Conservation (phyloP, 345 rosid species). For the Eucalyptus marginata region DNA sequence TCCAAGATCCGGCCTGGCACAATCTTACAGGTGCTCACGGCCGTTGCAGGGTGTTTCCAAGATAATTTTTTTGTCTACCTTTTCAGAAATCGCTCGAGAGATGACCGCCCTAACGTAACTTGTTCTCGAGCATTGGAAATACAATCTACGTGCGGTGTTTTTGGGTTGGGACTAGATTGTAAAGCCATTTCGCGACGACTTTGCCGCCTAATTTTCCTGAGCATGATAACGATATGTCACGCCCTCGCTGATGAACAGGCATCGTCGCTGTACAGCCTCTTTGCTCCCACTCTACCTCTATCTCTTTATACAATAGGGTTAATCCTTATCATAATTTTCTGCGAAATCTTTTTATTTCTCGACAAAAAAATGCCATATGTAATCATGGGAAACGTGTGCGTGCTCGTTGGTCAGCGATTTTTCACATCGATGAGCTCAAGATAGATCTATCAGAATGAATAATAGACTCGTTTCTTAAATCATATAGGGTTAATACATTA, state of each 20-base stretch:
- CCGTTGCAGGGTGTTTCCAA: background rate
- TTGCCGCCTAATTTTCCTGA: background rate
- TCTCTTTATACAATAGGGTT: background rate
- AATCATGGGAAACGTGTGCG: fast-evolving
- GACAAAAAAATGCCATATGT: background rate
- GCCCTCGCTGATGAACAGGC: background rate
- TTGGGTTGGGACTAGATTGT: background rate
- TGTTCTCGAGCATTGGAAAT: background rate
- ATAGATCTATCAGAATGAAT: too few species aligned
- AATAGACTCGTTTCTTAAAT: too few species aligned
- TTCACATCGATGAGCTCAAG: fast-evolving
- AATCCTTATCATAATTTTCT: background rate
- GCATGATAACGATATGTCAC: background rate
- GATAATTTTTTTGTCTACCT: fast-evolving
- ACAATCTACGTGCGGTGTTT: background rate
- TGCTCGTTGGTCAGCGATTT: fast-evolving
- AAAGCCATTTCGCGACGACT: background rate
- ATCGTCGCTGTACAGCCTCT: background rate
- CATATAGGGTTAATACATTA: too few species aligned
- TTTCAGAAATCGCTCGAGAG: background rate
- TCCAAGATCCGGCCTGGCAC: too few species aligned
- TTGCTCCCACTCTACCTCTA: background rate
- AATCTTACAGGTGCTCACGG: too few species aligned
- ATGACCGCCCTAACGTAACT: fast-evolving
- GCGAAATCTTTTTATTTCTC: background rate